Base-by-base conservation (phyloP, 2,329 filamentous ascomycete genomes). In the Beauveria varroae region DNA sequence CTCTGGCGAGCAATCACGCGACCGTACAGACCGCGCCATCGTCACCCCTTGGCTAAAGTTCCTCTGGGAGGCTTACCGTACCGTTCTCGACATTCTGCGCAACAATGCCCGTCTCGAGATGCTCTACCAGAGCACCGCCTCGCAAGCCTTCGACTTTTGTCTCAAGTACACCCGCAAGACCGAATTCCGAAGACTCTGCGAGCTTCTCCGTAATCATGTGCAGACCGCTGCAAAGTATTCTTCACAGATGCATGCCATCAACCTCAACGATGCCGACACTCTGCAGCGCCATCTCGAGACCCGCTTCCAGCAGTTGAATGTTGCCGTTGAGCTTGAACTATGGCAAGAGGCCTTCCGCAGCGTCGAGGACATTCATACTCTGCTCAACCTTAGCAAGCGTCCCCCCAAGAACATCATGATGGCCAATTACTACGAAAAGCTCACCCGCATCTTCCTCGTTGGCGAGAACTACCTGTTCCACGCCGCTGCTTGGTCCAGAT, bases 351-450 rank as follows among this genome's bases (percentile, higher is more conserved):
- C 95, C 66, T 99, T 99, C 89, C 90, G 95, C 75, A 97, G 92
- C 72, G 93, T 99, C 55, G 95, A 99, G 79, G 95, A 99, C 74
- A 98, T 98, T 68, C 95, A 99, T 80, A 98, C 93, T 57, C 86
- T 99, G 60, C 86, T 99, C 68, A 98, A 89, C 80, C 84, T 98
- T 68, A 98, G 93, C 88, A 98, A 98, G 85, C 90, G 95, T 61
- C 93, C 93, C 44, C 89, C 95, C 60, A 98, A 98, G 88, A 97
- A 97, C 75, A 83, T 97, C 73, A 98, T 99, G 95, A 99, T 99
- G 95, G 95, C 95, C 78, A 99, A 98, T 81, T 99, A 99, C 84
- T 99, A 98, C 78, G 95, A 99, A 83, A 98, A 98, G 81, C 87
- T 99, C 62, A 97, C 95, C 46, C 87, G 93, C 66, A 99, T 99